Percentiles rank a stretch among this genome's conserved stretches.
These are phyloP conservation scores for Russula sp. DNA, from an alignment of 768 basidiomycete genomes.

Conservation along the genomic window DNA sequence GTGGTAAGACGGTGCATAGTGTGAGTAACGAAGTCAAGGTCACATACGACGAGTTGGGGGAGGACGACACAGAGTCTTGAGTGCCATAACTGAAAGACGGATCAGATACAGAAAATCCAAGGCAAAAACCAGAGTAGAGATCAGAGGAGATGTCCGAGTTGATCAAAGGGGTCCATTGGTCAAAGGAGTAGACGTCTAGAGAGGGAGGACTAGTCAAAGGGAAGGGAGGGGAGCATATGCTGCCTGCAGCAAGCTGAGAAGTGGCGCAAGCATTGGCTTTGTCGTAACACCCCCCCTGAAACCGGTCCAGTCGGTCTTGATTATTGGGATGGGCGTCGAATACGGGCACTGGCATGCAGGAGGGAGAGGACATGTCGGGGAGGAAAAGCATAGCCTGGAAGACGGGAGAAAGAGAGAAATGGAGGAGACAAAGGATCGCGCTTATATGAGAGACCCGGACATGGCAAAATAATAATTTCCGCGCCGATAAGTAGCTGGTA, in stretches of 20 bases:
- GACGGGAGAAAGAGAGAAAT: background rate
- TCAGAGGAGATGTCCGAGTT: background rate
- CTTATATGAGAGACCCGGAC: constrained; percentile 15
- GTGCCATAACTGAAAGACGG: background rate
- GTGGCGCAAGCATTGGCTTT: background rate
- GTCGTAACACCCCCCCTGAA: background rate
- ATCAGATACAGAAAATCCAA: background rate
- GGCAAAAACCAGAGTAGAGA: background rate
- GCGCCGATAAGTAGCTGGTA: constrained; percentile 2
- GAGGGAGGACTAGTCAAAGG: constrained; percentile 3
- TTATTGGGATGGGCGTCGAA: constrained; percentile 1
- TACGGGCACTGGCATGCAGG: background rate
- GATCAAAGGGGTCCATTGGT: constrained; percentile 10
- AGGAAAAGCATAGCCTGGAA: background rate
- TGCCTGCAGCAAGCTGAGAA: constrained; percentile 19
- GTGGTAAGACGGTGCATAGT: background rate
- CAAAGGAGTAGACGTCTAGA: background rate
- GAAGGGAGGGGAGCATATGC: constrained; percentile 8
- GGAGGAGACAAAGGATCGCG: background rate
- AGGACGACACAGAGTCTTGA: constrained; percentile 4
- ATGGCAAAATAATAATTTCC: constrained; percentile 3
- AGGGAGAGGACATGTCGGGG: constrained; percentile 1
- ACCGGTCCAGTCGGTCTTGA: background rate
- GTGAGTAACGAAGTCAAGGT: background rate
- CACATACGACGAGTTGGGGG: constrained; percentile 9